phyloP scores from a whole-genome alignment of 1,284 basidiomycete genomes.

The Schizopora paradoxa region DNA sequence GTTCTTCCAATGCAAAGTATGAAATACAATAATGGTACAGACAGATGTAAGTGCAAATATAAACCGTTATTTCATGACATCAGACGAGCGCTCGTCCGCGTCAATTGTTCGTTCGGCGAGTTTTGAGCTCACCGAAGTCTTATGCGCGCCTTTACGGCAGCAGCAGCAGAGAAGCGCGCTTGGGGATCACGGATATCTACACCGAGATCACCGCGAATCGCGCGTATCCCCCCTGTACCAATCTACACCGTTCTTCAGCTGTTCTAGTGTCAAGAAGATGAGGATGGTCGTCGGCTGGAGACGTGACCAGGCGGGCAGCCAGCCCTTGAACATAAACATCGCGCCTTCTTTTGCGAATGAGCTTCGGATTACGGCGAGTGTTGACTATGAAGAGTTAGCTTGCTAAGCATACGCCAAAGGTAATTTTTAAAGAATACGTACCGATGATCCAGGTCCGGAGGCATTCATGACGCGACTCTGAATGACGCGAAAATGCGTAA shows the following conservation, averaged over 20 bases:
- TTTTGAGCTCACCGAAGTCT: too few species aligned
- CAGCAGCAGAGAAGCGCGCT: too few species aligned
- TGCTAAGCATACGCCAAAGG: constrained; percentile 1
- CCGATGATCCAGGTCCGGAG: constrained; percentile 70
- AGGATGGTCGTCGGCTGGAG: constrained; percentile 81
- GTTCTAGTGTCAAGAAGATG: constrained; percentile 82
- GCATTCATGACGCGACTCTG: constrained; percentile 87
- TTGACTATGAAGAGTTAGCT: constrained; percentile 42
- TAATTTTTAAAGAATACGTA: constrained; percentile 31
- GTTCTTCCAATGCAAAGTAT: too few species aligned
- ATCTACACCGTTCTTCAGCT: constrained; percentile 63
- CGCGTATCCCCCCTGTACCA: constrained; percentile 37
- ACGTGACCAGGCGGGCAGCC: constrained; percentile 81
- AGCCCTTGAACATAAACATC: constrained; percentile 91
- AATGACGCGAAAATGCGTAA: constrained; percentile 3
- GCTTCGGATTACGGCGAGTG: constrained; percentile 62
- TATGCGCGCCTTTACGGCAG: too few species aligned
- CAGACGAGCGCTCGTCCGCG: too few species aligned
- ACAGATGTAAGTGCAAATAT: too few species aligned
- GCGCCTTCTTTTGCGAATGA: constrained; percentile 78
- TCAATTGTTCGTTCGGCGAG: too few species aligned
- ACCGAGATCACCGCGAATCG: too few species aligned
- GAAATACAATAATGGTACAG: too few species aligned
- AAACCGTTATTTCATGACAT: too few species aligned
- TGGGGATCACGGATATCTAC: too few species aligned